A percentile compares a stretch with the other conserved stretches of the same genome.
phyloP scores from a whole-genome alignment of 1,284 basidiomycete species.

The Naganishia cerealis region DNA sequence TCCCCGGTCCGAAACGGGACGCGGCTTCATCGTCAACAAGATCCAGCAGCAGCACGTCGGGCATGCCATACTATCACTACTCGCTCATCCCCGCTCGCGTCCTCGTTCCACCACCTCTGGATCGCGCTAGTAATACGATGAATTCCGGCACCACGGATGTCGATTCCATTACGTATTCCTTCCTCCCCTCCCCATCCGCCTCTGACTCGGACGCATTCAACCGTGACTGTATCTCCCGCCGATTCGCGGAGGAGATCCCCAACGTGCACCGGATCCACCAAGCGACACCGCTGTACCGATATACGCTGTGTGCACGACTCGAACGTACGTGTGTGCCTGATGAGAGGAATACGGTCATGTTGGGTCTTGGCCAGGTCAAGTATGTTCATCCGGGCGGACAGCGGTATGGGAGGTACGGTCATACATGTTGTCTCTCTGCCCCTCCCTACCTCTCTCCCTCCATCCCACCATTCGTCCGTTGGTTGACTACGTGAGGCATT shows the following conservation, averaged over 20 bases:
- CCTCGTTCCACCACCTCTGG: background rate
- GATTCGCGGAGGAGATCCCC: background rate
- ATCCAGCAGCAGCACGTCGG: conserved; percentile 9
- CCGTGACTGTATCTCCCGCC: background rate
- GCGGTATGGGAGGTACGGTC: conserved; percentile 24
- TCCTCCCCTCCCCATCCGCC: background rate
- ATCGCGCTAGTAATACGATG: background rate
- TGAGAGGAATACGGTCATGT: conserved; percentile 18
- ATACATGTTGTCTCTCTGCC: background rate
- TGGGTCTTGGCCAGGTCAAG: conserved; percentile 18
- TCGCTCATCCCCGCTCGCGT: conserved; percentile 7
- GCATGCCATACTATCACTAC: conserved; percentile 8
- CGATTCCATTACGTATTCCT: background rate
- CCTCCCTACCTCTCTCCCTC: no score
- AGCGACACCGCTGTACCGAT: conserved; percentile 37
- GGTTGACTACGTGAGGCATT: no score
- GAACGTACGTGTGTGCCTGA: background rate
- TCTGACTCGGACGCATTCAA: background rate
- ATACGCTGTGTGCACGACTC: conserved; percentile 70
- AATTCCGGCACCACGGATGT: background rate
- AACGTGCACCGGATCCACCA: conserved; percentile 8
- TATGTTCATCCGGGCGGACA: conserved; percentile 8
- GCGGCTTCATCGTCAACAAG: conserved; percentile 17
- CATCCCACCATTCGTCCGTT: no score
- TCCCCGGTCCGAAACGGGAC: background rate